Conservation (phyloP, 2,329 filamentous ascomycete genomes). For the Tolypocladium inflatum region DNA sequence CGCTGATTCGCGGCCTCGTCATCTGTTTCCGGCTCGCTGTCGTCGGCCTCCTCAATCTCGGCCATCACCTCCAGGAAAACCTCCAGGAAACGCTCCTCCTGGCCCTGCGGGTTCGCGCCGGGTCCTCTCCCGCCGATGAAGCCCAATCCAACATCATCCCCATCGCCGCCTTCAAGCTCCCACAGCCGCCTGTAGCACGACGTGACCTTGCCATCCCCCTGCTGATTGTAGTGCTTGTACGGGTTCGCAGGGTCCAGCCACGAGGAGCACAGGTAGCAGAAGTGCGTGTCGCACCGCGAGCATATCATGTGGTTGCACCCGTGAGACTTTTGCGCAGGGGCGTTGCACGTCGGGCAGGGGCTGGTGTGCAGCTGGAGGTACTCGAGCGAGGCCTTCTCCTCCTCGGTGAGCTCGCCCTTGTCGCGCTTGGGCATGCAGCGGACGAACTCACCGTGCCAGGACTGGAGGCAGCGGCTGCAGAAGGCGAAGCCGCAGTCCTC, state of each 20-base stretch:
- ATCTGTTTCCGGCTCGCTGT: conserved; percentile 14
- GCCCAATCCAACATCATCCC: conserved; percentile 37
- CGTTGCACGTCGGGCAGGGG: conserved; percentile 78
- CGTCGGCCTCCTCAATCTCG: conserved; percentile 22
- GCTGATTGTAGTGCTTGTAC: conserved; percentile 78
- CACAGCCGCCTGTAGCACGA: conserved; percentile 79
- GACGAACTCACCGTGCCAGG: conserved; percentile 87
- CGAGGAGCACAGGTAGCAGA: conserved; percentile 88
- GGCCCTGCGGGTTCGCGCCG: neutral
- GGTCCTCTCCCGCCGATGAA: conserved; percentile 28
- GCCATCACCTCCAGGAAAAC: neutral
- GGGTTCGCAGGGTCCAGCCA: conserved; percentile 77
- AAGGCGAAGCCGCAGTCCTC: conserved; percentile 87
- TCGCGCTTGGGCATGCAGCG: conserved; percentile 59
- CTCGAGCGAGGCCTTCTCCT: conserved; percentile 78
- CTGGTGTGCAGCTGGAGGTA: conserved; percentile 77
- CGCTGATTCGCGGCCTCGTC: conserved; percentile 12
- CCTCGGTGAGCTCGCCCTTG: conserved; percentile 63
- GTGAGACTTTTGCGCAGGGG: conserved; percentile 79
- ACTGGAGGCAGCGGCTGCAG: conserved; percentile 57
- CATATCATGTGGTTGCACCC: conserved; percentile 98
- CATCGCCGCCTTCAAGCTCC: conserved; percentile 80
- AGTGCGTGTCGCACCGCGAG: conserved; percentile 80
- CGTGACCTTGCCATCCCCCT: conserved; percentile 39
- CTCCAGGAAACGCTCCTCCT: neutral